Evolutionary conservation across 2,329 filamentous ascomycete genomes (phyloP), one percentile per base, ranked within the genome.

Genomic region (Alternaria incomplexa): DNA sequence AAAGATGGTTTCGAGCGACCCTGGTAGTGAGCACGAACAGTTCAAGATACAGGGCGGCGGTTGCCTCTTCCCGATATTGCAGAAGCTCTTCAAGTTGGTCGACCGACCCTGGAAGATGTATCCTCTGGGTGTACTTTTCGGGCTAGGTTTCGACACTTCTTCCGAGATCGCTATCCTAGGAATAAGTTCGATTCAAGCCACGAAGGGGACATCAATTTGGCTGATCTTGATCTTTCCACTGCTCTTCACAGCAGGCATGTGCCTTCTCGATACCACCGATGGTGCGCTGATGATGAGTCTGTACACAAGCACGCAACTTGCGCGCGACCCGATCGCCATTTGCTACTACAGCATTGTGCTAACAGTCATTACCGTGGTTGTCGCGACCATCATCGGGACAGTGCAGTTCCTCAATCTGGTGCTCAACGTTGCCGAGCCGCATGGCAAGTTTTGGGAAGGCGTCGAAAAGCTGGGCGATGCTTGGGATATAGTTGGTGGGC

Each of bases 161-260:
- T 97, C 93, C 8, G 95, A 99, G 79, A 92, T 98, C 73, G 95
- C 96, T 0, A 86, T 99, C 8, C 81, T 99, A 1, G 96, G 95
- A 0, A 97, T 98, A 66, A 91, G 93, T 0, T 93, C 91, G 28
- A 89, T 99, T 2, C 91, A 97, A 73, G 94, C 91, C 0, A 89
- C 93, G 0, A 86, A 91, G 64, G 95, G 95, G 2, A 97, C 93
- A 0, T 93, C 90, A 30, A 90, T 98, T 63, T 99, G 96, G 96
- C 83, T 97, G 13, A 98, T 98, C 63, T 80, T 98, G 30, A 90
- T 99, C 55, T 97, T 97, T 62, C 96, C 96, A 0, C 79, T 95
- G 1, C 83, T 98, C 1, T 98, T 98, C 74, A 97, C 95, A 0
- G 93, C 91, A 1, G 96, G 93, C 62, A 98, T 99, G 96, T 97